These are phyloP conservation scores for Geranium rotundifolium DNA, from an alignment of 345 rosid species.

Conservation along the genomic window DNA sequence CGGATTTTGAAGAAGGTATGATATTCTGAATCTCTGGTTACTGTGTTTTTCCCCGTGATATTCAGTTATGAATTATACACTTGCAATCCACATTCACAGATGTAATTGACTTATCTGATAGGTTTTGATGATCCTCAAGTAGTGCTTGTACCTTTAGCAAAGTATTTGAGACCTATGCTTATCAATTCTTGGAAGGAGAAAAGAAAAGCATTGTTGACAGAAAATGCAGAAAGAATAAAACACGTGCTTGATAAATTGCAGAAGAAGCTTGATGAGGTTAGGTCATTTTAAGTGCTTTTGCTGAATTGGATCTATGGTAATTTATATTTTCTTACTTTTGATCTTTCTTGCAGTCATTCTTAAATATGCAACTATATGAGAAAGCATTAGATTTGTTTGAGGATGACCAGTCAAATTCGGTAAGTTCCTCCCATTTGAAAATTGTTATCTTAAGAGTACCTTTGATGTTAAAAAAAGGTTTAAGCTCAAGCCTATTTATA, in stretches of 20 bases:
- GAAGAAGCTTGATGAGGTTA: conserved; percentile 88
- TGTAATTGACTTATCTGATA: conserved; percentile 23
- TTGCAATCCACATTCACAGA: neutral
- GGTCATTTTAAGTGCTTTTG: conserved; percentile 12
- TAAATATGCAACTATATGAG: conserved; percentile 84
- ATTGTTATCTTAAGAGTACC: conserved; percentile 2
- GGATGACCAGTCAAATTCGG: conserved; percentile 79
- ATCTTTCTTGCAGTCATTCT: conserved; percentile 54
- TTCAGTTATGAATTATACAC: conserved; percentile 4
- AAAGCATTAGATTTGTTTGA: conserved; percentile 83
- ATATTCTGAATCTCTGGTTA: conserved; percentile 2
- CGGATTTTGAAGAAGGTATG: conserved; percentile 82
- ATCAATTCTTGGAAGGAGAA: conserved; percentile 62
- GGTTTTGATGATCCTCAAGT: conserved; percentile 52
- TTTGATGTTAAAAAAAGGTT: conserved; percentile 11
- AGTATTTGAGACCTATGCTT: conserved; percentile 73
- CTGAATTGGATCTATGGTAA: neutral
- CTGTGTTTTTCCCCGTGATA: neutral
- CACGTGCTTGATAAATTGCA: conserved; percentile 70
- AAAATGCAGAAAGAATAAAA: conserved; percentile 74
- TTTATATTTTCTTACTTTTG: conserved; percentile 5
- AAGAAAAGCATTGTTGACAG: conserved; percentile 73
- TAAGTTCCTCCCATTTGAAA: conserved; percentile 29
- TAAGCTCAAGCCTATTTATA: conserved; percentile 12
- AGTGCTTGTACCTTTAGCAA: conserved; percentile 50